phyloP scores from a whole-genome alignment of 1,139 yeast genomes.

The Yamadazyma diddensiae region DNA sequence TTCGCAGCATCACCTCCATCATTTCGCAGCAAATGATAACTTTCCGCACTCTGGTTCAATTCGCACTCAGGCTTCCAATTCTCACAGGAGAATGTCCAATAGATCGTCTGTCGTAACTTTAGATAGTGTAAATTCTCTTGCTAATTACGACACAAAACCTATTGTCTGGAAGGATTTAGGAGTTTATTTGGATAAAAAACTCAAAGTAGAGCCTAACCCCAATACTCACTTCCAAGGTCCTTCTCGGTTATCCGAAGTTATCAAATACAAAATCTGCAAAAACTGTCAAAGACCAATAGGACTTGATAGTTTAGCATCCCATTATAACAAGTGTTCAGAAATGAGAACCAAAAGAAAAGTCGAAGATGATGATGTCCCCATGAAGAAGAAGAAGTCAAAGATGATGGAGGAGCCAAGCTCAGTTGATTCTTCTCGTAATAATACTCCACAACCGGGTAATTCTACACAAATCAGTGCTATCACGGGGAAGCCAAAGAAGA shows the following conservation, averaged over 20 bases:
- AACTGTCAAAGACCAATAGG: constrained; percentile 65
- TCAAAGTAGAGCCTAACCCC: constrained; percentile 23
- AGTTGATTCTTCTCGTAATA: constrained; percentile 40
- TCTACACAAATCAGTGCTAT: constrained; percentile 11
- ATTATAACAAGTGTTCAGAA: constrained; percentile 47
- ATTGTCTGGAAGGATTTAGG: constrained; percentile 64
- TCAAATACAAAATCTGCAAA: constrained; percentile 63
- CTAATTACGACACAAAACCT: constrained; percentile 16
- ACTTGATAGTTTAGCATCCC: constrained; percentile 41
- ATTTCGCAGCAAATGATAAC: too few relatives aligned
- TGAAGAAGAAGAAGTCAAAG: constrained; percentile 34
- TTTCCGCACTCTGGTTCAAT: too few relatives aligned
- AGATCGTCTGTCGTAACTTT: constrained; percentile 13
- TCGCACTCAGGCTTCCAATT: too few relatives aligned
- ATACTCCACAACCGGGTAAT: constrained; percentile 33
- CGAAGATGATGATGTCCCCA: constrained; percentile 23
- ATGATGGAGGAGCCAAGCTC: constrained; percentile 38
- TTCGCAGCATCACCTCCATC: too few relatives aligned
- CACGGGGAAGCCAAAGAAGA: constrained; percentile 37
- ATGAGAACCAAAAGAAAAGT: constrained; percentile 41
- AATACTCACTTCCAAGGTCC: not conserved
- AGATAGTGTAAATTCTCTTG: constrained; percentile 14
- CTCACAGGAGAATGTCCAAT: constrained; percentile 11
- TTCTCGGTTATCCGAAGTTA: constrained; percentile 40
- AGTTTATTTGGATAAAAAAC: constrained; percentile 48